Base-by-base conservation (phyloP, 2,329 filamentous ascomycete species). In the Colletotrichum truncatum region DNA sequence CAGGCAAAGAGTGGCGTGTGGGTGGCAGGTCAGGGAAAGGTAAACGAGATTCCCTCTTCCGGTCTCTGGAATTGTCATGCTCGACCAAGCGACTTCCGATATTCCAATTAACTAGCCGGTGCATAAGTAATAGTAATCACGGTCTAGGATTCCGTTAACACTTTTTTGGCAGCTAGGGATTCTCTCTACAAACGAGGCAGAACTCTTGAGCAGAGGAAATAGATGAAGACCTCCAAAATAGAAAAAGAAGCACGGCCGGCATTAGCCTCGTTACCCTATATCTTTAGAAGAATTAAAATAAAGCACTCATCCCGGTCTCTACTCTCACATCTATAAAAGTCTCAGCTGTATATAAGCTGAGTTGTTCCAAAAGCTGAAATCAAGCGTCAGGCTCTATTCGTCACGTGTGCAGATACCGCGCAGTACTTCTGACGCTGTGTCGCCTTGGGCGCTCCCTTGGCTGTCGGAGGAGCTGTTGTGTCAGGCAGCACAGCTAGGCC, bases 401-500 rank as follows among this genome's bases (percentile, higher is more conserved):
- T 26, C 51, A 16, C 45, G 25, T 16, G 34, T 43, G 11, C 52
- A n/a, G 16, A 55, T 39, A 57, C 52, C 16, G 43, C 51, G 26
- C 18, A 52, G 38, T 39, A 55, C 34, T 16, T 57, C 12, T 12
- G 16, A 28, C 52, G 46, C 28, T 6, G 54, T 46, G 36, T 43
- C 34, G 36, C 54, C 28, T 53, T 10, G 26, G 18, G 9, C 34
- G 14, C 43, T 57, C 43, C 34, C 10, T 49, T 18, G 12, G 21
- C 18, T 26, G 43, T 57, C 30, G 21, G 26, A 48, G 34, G 34
- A 59, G 55, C 39, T 48, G 61, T 12, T 36, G 55, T 65, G 57
- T 38, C 41, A 55, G 57, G 49, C 49, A 56, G 51, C 58, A 63
- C 49, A 10, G 16, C 49, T 48, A 36, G 30, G 21, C 51, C 58